Evolutionary conservation across 345 rosid species (phyloP).

Genomic region (Linum usitatissimum): DNA sequence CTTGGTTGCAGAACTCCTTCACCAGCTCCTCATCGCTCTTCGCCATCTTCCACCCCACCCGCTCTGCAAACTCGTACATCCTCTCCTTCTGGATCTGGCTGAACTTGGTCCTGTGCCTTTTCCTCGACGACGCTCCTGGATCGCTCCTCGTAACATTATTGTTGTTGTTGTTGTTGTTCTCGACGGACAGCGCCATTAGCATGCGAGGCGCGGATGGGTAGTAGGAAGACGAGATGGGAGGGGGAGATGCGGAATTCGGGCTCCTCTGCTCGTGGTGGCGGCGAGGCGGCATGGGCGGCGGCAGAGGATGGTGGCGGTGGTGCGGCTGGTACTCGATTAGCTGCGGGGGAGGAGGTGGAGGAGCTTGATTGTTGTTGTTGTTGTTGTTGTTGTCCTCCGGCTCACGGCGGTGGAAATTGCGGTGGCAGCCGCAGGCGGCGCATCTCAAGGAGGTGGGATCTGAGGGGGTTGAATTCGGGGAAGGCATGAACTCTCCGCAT

Average conservation of each 20-base stretch:
- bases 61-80: constrained; percentile 66
- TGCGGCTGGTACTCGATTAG: constrained; percentile 25
- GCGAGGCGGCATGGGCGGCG: constrained; percentile 49
- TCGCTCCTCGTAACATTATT: constrained; percentile 11
- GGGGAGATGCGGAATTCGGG: constrained; percentile 64
- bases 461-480: constrained; percentile 30
- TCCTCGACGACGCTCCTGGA: constrained; percentile 22
- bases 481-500: constrained; percentile 79
- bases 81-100: constrained; percentile 55
- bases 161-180: constrained; percentile 8
- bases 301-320: constrained; percentile 29
- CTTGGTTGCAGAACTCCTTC: constrained; percentile 49
- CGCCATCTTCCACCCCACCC: constrained; percentile 80
- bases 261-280: constrained; percentile 23
- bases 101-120: constrained; percentile 59
- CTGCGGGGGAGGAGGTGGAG: constrained; percentile 15
- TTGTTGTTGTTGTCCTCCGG: constrained; percentile 17
- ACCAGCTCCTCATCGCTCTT: constrained; percentile 60
- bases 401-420: constrained; percentile 72
- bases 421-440: constrained; percentile 84
- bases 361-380: neutral
- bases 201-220: constrained; percentile 68
- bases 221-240: constrained; percentile 74
- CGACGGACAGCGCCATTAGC: constrained; percentile 52
- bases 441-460: constrained; percentile 65